These are phyloP conservation scores for Saccharomycopsis sp. DNA, from an alignment of 805 yeast genomes.

Conservation along the genomic window DNA sequence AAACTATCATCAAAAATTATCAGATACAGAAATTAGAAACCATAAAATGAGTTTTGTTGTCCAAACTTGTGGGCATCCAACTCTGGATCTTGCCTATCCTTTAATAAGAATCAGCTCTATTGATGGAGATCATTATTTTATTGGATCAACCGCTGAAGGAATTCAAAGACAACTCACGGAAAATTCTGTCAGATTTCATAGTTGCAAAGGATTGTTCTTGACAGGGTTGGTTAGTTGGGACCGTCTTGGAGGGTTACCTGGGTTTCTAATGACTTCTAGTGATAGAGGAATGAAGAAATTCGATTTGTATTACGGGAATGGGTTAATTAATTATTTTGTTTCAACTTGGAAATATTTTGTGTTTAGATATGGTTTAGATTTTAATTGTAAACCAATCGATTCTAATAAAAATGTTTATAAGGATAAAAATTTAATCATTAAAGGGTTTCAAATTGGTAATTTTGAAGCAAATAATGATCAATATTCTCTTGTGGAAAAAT, in stretches of 20 bases:
- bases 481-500: no score
- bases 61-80: slow-evolving; percentile 24
- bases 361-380: slow-evolving; percentile 59
- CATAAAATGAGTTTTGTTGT: slow-evolving; percentile 1
- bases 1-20: neutral
- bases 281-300: slow-evolving; percentile 61
- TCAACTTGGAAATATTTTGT: slow-evolving; percentile 84
- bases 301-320: slow-evolving; percentile 42
- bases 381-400: slow-evolving; percentile 23
- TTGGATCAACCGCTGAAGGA: slow-evolving; percentile 84
- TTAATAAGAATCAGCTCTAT: slow-evolving; percentile 34
- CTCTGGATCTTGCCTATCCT: slow-evolving; percentile 40
- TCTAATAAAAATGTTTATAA: slow-evolving; percentile 17
- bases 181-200: slow-evolving; percentile 44
- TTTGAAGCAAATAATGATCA: slow-evolving; percentile 26
- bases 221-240: slow-evolving; percentile 76
- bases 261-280: slow-evolving; percentile 68
- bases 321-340: slow-evolving; percentile 43
- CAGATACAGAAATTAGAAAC: neutral
- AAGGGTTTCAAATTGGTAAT: slow-evolving; percentile 8
- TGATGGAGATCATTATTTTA: slow-evolving; percentile 46
- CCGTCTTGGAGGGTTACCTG: slow-evolving; percentile 87
- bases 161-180: slow-evolving; percentile 67
- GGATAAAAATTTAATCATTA: slow-evolving; percentile 4
- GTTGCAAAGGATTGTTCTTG: slow-evolving; percentile 54